A percentile compares a stretch with the other conserved stretches of the same genome.
Evolutionary conservation across 257 asterid species (phyloP).

Genomic region (Misopates orontium): DNA sequence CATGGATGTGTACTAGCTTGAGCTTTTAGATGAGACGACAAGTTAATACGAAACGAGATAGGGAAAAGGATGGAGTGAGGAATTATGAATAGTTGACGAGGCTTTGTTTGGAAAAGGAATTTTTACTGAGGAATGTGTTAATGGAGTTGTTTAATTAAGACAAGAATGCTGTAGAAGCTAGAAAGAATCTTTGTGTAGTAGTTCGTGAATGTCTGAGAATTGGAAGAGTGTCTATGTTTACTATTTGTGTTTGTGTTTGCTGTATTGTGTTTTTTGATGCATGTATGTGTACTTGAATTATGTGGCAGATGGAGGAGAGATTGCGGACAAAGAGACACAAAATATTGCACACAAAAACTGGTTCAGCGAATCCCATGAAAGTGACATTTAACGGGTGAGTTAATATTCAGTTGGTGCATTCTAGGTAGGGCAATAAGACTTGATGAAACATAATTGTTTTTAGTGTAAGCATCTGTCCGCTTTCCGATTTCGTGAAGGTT

Average conservation of each 20-base stretch:
- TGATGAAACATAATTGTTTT: neutral
- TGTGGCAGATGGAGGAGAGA: conserved; percentile 84
- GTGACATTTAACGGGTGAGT: conserved; percentile 80
- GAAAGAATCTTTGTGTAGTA: neutral
- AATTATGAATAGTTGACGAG: neutral
- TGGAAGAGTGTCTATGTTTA: neutral
- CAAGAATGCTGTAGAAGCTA: neutral
- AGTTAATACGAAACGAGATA: too few species aligned
- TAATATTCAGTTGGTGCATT: neutral
- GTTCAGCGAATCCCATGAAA: conserved; percentile 67
- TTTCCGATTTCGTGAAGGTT: conserved; percentile 4
- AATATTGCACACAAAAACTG: conserved; percentile 80
- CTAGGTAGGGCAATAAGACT: neutral
- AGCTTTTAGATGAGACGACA: too few species aligned
- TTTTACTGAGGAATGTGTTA: neutral
- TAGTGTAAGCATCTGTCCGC: neutral
- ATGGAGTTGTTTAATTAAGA: neutral
- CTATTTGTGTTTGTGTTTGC: neutral
- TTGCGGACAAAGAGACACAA: conserved; percentile 84
- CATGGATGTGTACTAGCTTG: too few species aligned
- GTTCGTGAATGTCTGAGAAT: neutral
- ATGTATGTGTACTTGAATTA: conserved; percentile 11
- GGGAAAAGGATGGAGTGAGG: too few species aligned
- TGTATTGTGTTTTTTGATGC: neutral
- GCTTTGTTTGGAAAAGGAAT: neutral